Evolutionary conservation across 768 basidiomycete genomes (phyloP), one percentile per base, ranked within the genome.

Genomic region (Podaxis mareebaensis): DNA sequence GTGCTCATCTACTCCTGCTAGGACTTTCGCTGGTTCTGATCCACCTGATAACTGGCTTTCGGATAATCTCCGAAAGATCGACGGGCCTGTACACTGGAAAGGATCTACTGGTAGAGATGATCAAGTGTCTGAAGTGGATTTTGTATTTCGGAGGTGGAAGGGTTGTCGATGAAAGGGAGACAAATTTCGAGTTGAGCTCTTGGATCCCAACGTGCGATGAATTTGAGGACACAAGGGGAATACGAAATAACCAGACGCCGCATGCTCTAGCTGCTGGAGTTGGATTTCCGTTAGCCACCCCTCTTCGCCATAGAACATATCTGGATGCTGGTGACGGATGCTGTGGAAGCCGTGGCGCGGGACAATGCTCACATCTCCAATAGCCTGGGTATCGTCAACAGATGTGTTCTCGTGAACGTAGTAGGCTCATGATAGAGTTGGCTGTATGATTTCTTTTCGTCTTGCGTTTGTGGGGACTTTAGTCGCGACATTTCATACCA

Each of bases 71-170:
- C 7, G 8, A 33, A 33, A 33, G 30, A 33, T 33, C 30, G 0
- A 7, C 30, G 10, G 8, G 8, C 10, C 30, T 33, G 11, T 15
- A 48, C 26, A 15, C 24, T 11, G 3, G 33, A 7, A 4, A 58
- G 3, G 17, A 58, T 48, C 33, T 58, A 44, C 33, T 36, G 28
- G 33, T 58, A 58, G 15, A 49, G 57, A 28, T 20, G 15, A 26
- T 58, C 57, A 28, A 49, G 57, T 17, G 26, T 2, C 48, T 33
- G 57, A 42, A 49, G 48, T 28, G 57, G 57, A 48, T 58, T 28
- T 3, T 48, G 44, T 26, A 44, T 33, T 26, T 58, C 44, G 1
- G 57, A 44, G 24, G 48, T 28, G 7, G 48, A 22, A 10, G 57
- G 28, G 42, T 48, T 44, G 4, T 46, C n/a, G 12, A 58, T 28